These are phyloP conservation scores for Corylus americana DNA, from an alignment of 306 rosid species.

Conservation along the genomic window DNA sequence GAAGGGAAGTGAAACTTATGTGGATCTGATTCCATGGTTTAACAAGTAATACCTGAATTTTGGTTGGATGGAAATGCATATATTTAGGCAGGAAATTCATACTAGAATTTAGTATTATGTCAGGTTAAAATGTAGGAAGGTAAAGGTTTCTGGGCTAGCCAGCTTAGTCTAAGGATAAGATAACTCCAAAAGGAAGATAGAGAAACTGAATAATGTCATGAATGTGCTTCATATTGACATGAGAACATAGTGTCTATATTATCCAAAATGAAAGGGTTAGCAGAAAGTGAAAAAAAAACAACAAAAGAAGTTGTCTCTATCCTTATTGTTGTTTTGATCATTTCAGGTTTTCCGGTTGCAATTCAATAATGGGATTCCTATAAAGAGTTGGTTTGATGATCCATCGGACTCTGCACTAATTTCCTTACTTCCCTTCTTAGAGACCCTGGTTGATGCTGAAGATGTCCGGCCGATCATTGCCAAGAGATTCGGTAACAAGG, in stretches of 20 bases:
- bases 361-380: slow-evolving; percentile 98
- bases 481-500: slow-evolving; percentile 84
- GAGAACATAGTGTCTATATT: slow-evolving; percentile 5
- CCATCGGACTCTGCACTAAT: slow-evolving; percentile 74
- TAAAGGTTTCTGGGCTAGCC: background rate
- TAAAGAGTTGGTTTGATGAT: slow-evolving; percentile 99
- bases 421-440: slow-evolving; percentile 96
- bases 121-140: slow-evolving; percentile 5
- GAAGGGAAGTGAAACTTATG: background rate
- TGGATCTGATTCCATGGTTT: background rate
- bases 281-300: background rate
- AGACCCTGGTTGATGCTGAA: slow-evolving; percentile 84
- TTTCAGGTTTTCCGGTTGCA: slow-evolving; percentile 97
- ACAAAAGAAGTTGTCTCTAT: slow-evolving; percentile 5
- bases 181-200: background rate
- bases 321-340: slow-evolving; percentile 29
- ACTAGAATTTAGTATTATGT: background rate
- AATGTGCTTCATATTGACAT: background rate
- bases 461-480: slow-evolving; percentile 97
- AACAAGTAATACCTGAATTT: background rate
- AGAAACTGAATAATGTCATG: slow-evolving; percentile 2
- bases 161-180: background rate
- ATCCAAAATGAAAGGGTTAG: background rate
- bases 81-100: background rate
- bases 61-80: background rate